Base-by-base conservation (phyloP, 2,329 filamentous ascomycete species). In the Zopfia rhizophila region DNA sequence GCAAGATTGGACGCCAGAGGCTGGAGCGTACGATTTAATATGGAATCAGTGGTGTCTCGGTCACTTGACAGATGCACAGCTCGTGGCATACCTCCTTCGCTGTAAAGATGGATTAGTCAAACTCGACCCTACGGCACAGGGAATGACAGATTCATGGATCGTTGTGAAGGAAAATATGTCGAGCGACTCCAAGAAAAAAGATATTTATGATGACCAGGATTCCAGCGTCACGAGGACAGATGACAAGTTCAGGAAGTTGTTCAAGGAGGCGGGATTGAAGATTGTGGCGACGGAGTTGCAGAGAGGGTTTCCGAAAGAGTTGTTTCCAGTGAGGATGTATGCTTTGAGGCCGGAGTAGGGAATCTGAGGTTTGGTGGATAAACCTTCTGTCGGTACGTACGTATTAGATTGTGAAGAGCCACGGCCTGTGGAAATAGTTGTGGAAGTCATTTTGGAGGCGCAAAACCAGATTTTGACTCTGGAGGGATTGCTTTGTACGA, bases 41-140 rank as follows among this genome's bases (percentile, higher is more conserved):
- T 96, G 90, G 90, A 87, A 83, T 39, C 92, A 97, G 71, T 96
- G 92, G 91, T 97, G 91, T 70, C 72, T 93, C 6, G 88, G 90
- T 17, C 88, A 97, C 69, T 75, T 96, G 42, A 91, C 83, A 0
- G 91, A 96, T 65, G 72, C 72, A 6, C 85, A 95, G 67, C 67
- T 97, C 3, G 76, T 88, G 1, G 75, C 74, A 2, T 96, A 87
- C 61, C 72, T 97, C 12, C 58, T 74, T 44, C 78, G 83, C 18
- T 89, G 89, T 66, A 80, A 78, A 35, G 58, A 69, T 0, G 76
- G 76, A 1, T 60, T 88, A 16, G 67, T 55, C 12, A 58, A 60
- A 16, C 13, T 21, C 5, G 13, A 13, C 22, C 12, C 16, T 30
- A 13, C 12, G 19, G 18, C n/a, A 14, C 13, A 54, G 7, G 72